Base-by-base conservation (phyloP, 306 rosid species). In the Cercis canadensis region DNA sequence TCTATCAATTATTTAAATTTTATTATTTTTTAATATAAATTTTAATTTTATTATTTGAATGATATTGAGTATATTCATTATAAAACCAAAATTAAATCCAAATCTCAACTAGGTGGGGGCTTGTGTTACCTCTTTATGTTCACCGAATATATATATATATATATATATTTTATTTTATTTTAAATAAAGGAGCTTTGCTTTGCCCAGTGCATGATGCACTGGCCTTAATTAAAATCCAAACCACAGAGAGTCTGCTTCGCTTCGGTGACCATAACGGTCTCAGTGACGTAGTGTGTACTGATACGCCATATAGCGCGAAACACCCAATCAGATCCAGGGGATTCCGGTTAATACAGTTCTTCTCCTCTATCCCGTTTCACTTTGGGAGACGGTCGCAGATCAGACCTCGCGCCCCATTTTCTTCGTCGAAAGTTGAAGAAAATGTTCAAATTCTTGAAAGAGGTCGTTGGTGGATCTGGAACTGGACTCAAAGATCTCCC, bases 381-480 rank as follows among this genome's bases (percentile, higher is more conserved):
- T 24, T 24, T 24, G 0, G n/a, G n/a, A n/a, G n/a, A n/a, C 18
- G 17, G 6, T 13, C 6, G 16, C 52, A 46, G 52, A 46, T 46
- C 17, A 5, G 11, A 46, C 6, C 52, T 14, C 16, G 14, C 56
- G 56, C 9, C 11, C 56, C 29, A 16, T 7, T 50, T 50, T 24
- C 16, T 9, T 17, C 56, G 53, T 7, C 57, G 17, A 55, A n/a
- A 43, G 24, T 15, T 37, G 36, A 17, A 53, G 71, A 62, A 54
- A 60, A 75, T 88, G 98, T 85, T 47, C 19, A 47, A 15, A 47
- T n/a, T 47, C 53, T n/a, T 47, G 8, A 94, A 89, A 70, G 96
- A 96, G 45, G 98, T 91, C 39, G 98, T 90, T 75, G 95, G 91
- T 75, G 98, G 97, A 90, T 94, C 98, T 62, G 96, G 97, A 39